Base-by-base conservation (phyloP, 1,139 yeast genomes). In the Suhomyces chickasaworum region DNA sequence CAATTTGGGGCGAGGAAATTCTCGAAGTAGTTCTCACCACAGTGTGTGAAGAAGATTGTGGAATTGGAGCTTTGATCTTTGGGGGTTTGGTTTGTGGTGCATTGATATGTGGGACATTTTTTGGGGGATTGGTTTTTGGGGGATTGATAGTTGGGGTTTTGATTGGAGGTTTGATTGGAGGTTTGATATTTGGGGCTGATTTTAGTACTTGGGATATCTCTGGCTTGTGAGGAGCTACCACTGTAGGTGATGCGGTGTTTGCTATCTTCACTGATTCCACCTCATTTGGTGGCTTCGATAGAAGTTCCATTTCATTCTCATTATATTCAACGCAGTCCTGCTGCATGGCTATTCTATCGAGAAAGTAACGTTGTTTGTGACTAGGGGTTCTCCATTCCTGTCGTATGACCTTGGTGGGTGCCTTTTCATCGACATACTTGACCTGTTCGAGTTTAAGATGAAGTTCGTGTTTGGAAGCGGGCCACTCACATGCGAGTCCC, bases 281-380 rank as follows among this genome's bases (percentile, higher is more conserved):
- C 13, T 8, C 12, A 3, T 10, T 12, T 13, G 15, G 32, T 13
- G 12, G 7, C 15, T 29, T 13, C 8, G 32, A 7, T 29, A 17
- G 5, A 13, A 29, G 7, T 13, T 25, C 44, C n/a, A 56, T 64
- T 25, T 65, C 68, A 17, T 68, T 45, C 13, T 58, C 65, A n/a
- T n/a, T n/a, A n/a, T n/a, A n/a, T 23, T 65, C 68, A 25, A 69
- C 74, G 50, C 69, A 66, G 53, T 73, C 76, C 59, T 72, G 72
- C 57, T 73, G 78, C 63, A 72, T 60, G 23, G 77, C 77, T 34
- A 73, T 73, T 43, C 68, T 56, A 31, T 65, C 63, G 25, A 69
- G 53, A 41, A 64, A 58, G 50, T 59, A 60, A 40, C 60, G 60
- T 32, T 53, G 53, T 21, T 51, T 42, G 15, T 33, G 39, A 18